These are phyloP conservation scores for Globomyces sp. DNA, from an alignment of 371 early-diverging fungal species.

Conservation along the genomic window DNA sequence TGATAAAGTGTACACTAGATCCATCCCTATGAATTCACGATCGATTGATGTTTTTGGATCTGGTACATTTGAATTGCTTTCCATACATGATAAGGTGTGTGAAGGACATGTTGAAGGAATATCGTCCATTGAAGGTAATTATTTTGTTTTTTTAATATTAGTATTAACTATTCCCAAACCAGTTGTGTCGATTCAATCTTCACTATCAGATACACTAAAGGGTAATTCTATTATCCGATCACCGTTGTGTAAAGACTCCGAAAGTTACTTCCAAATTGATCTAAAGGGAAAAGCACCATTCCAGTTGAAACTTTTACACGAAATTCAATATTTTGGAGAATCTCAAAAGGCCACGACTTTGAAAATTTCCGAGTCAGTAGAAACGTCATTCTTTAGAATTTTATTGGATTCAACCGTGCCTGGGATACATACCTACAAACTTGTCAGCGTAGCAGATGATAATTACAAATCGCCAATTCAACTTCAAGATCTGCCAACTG, in stretches of 20 bases:
- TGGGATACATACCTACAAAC: constrained; percentile 34
- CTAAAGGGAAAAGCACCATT: constrained; percentile 42
- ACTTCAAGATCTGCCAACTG: background rate
- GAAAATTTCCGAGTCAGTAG: background rate
- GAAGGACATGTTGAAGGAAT: constrained; percentile 28
- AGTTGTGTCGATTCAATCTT: background rate
- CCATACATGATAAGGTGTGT: constrained; percentile 30
- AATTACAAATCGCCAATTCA: constrained; percentile 33
- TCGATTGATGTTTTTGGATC: constrained; percentile 13
- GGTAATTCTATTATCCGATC: background rate
- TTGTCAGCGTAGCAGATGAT: constrained; percentile 37
- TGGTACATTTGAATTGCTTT: constrained; percentile 37
- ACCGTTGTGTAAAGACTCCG: constrained; percentile 30
- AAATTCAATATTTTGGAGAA: constrained; percentile 15
- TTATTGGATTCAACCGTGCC: constrained; percentile 30
- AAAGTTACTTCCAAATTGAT: constrained; percentile 31
- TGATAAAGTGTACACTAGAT: background rate
- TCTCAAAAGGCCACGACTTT: background rate
- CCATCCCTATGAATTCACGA: background rate
- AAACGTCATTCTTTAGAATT: constrained; percentile 21
- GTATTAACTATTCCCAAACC: constrained; percentile 35
- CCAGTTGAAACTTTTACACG: constrained; percentile 23
- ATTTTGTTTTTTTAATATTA: background rate
- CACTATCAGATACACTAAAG: background rate
- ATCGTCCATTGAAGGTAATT: background rate